Conservation (phyloP, 805 yeast genomes). For the Lipomyces lipofer region DNA sequence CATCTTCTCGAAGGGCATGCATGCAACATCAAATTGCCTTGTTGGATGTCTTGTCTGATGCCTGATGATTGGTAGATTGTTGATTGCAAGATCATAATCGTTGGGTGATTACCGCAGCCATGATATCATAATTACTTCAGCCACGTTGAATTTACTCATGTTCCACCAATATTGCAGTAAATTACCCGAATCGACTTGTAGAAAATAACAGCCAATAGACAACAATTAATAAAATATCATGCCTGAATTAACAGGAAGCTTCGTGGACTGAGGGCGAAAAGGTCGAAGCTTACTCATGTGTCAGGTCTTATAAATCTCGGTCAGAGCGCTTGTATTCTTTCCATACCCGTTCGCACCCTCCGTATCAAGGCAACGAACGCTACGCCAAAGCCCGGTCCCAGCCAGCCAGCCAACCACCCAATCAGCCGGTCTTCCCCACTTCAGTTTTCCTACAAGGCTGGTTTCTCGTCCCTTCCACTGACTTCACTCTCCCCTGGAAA, state of each 20-base stretch:
- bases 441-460: not conserved
- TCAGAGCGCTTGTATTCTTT: not conserved
- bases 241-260: not conserved
- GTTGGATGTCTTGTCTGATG: not conserved
- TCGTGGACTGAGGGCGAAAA: not conserved
- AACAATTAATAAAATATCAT: too few species aligned
- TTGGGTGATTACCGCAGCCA: too few species aligned
- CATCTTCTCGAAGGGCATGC: too few species aligned
- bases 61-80: not conserved
- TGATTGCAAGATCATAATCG: too few species aligned
- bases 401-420: constrained; percentile 6
- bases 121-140: constrained; percentile 2
- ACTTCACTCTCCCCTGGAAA: not conserved
- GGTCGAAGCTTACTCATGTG: not conserved
- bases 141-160: not conserved
- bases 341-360: not conserved
- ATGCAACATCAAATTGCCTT: too few species aligned
- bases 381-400: constrained; percentile 12
- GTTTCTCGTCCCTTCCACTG: constrained; percentile 1
- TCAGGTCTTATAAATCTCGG: not conserved
- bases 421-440: not conserved
- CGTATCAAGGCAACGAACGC: not conserved
- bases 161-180: not conserved
- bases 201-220: too few species aligned
- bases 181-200: too few species aligned